These are phyloP conservation scores for Podosphaera fusca DNA, from an alignment of 2,329 filamentous ascomycete genomes.

Conservation along the genomic window DNA sequence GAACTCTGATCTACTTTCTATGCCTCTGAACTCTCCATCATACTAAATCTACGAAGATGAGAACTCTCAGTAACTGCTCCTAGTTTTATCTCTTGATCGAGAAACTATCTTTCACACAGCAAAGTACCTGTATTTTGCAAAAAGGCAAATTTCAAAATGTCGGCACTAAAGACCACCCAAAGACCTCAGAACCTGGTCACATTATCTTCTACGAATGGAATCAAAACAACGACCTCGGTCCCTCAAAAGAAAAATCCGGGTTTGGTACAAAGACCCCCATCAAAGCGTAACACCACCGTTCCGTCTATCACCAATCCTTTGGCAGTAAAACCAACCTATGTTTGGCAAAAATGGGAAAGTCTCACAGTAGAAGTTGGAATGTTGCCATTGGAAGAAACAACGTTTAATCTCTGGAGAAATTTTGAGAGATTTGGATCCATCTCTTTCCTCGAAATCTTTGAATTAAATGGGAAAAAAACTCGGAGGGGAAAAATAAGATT, in stretches of 20 bases:
- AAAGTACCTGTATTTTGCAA: too few relatives aligned
- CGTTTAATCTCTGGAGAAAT: conserved; percentile 25
- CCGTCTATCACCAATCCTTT: background rate
- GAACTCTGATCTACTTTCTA: too few relatives aligned
- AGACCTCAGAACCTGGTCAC: background rate
- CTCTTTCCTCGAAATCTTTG: conserved; percentile 30
- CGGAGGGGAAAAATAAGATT: conserved; percentile 29
- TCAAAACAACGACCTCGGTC: background rate
- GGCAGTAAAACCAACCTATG: conserved; percentile 1
- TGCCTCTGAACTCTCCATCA: too few relatives aligned
- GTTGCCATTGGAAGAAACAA: conserved; percentile 18
- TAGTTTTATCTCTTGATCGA: too few relatives aligned
- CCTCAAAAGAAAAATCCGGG: background rate
- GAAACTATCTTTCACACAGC: too few relatives aligned
- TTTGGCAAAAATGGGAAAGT: conserved; percentile 18
- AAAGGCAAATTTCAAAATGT: background rate
- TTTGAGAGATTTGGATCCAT: conserved; percentile 31
- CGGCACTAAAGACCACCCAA: background rate
- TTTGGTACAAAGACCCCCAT: background rate
- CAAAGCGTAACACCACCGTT: background rate
- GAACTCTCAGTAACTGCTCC: too few relatives aligned
- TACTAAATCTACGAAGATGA: too few relatives aligned
- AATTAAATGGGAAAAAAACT: conserved; percentile 20
- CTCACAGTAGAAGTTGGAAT: conserved; percentile 7
- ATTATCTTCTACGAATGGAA: background rate